Evolutionary conservation across 2,329 filamentous ascomycete species (phyloP), one percentile per base, ranked within the genome.

Genomic region (Xylaria sp.): DNA sequence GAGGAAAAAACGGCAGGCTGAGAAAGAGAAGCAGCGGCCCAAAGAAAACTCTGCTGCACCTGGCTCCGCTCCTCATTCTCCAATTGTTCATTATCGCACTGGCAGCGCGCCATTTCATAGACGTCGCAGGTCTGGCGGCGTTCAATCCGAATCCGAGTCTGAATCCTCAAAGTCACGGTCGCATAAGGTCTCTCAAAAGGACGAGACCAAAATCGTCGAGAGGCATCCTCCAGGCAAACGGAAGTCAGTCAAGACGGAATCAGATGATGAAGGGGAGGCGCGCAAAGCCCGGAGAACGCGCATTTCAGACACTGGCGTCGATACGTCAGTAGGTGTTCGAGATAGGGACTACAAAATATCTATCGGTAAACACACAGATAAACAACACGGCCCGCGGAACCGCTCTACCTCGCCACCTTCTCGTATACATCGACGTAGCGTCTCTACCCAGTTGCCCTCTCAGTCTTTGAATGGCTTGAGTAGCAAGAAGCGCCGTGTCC

Each of bases 361-460:
- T 12, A 72, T 76, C 49, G 68, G 70, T 3, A 76, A 74, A 58
- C 61, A 71, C 19, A 71, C 74, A 40, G 70, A 74, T 59, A 69
- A 71, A 52, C 70, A 75, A 19, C 64, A 69, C 14, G 54, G 67
- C 17, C 61, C 74, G 19, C 75, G 75, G 47, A 77, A 79, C 57
- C 75, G 83, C 64, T 91, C 89, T 9, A 76, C 80, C 19, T 91
- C 89, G 17, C 89, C 89, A 11, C 84, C 82, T 50, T 74, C 79
- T 51, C 83, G 84, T 68, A 73, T 77, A 28, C 89, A 91, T 72
- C 83, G 87, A 56, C 83, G 89, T 62, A 89, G 88, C 67, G 78
- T 82, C 28, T 91, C 89, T 2, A 88, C 85, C 0, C 88, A 90
- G 70, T 79, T 89, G 19, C 81, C 84, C 1, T 79, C 83, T 3